Evolutionary conservation across 192 early-diverging fungal species (phyloP).

Genomic region (Coemansia sp.): DNA sequence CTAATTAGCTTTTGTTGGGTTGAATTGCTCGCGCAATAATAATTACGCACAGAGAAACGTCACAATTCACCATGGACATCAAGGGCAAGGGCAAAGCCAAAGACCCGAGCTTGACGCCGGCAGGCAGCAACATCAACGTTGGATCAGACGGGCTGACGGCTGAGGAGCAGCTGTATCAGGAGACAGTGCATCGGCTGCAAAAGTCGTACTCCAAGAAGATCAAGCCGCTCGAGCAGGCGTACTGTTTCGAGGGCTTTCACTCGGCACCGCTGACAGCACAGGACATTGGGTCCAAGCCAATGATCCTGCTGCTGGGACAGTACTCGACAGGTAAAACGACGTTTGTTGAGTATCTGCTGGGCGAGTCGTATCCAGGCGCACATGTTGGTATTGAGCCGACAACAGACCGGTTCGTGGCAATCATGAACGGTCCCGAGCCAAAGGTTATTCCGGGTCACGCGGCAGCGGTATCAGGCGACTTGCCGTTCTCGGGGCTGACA

Average conservation of each 20-base stretch:
- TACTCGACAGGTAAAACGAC: conserved; percentile 89
- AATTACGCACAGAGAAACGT: conserved; percentile 16
- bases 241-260: conserved; percentile 80
- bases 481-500: conserved; percentile 81
- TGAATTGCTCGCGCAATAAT: neutral
- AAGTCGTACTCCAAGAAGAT: conserved; percentile 71
- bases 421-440: conserved; percentile 72
- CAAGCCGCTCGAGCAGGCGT: conserved; percentile 67
- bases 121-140: conserved; percentile 20
- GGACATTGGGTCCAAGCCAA: conserved; percentile 85
- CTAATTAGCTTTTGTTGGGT: neutral
- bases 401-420: conserved; percentile 84
- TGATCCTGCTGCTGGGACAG: conserved; percentile 83
- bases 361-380: conserved; percentile 76
- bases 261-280: conserved; percentile 75
- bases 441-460: conserved; percentile 86
- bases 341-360: conserved; percentile 76
- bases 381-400: conserved; percentile 89
- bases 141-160: conserved; percentile 38
- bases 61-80: conserved; percentile 9
- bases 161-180: conserved; percentile 57
- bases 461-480: conserved; percentile 74
- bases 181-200: conserved; percentile 65
- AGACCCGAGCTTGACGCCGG: conserved; percentile 19
- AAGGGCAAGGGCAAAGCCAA: conserved; percentile 22